Base-by-base conservation (phyloP, 78 protist genomes). In the Chrysochromulina tobinii region DNA sequence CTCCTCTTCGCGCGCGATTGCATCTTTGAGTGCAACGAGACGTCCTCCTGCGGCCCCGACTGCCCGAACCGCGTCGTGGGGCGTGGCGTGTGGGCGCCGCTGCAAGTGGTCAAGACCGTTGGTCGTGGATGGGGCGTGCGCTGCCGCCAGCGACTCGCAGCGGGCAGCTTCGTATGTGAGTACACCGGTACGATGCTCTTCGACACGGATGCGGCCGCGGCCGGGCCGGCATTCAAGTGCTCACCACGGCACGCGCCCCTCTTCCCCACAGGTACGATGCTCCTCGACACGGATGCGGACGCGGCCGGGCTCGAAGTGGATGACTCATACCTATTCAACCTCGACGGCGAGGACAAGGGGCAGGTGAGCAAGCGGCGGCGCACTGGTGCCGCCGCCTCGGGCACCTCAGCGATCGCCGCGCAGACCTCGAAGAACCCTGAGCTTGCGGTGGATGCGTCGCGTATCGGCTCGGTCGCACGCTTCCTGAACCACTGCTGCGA, bases 401-500 rank as follows among this genome's bases (percentile, higher is more conserved):
- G 9, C 15, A 20, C 72, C n/a, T 38, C 38, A 38, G 38, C 38
- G 38, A 38, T 38, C 38, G 72, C 72, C 8, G 72, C 15, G 72
- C 27, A 3, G 27, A 66, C 15, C 72, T 8, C 15, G 8, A n/a
- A 75, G 12, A 75, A 75, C 57, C 83, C 83, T 3, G 83, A 27
- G 83, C 54, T 75, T 12, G 38, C 58, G 58, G 83, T 75, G 25
- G 83, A 75, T n/a, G 83, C 83, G 1, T 27, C 58, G 83, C 83
- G 83, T n/a, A 75, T 18, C 4, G 81, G 81, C 7, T 72, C 53
- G 81, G 72, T 90, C 27, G 50, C 96, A 0, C 81, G 96, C n/a
- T 95, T 95, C 51, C 48, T 94, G 48, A 95, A 95, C 91, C 96
- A 95, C 67, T 91, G 92, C 23, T 95, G 96, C 81, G 90, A 84